These are phyloP conservation scores for Arachis monticola DNA, from an alignment of 331 rosid genomes.

Conservation along the genomic window DNA sequence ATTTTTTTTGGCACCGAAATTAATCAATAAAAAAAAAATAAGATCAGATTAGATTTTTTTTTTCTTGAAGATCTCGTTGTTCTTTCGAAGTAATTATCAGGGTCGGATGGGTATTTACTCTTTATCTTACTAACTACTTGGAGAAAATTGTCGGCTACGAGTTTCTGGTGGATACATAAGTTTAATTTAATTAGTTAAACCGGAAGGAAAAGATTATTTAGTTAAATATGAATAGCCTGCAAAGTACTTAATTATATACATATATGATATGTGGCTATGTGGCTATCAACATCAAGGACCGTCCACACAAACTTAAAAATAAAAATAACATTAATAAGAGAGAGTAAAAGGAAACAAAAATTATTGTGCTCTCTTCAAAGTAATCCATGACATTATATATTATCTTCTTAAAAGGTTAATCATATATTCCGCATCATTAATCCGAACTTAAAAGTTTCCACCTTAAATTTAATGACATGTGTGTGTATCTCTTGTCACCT, in stretches of 20 bases:
- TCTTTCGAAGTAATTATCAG: no score
- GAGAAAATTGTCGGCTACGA: background rate
- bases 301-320: background rate
- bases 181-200: background rate
- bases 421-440: conserved; percentile 10
- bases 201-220: background rate
- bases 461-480: conserved; percentile 26
- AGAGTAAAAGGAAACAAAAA: background rate
- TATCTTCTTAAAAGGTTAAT: background rate
- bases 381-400: background rate
- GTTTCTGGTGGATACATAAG: background rate
- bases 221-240: background rate
- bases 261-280: background rate
- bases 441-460: background rate
- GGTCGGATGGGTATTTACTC: no score
- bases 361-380: background rate
- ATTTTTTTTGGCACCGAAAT: no score
- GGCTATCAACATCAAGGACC: background rate
- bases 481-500: background rate
- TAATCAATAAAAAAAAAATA: no score
- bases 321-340: background rate
- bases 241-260: background rate
- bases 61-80: no score
- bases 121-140: background rate
- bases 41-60: no score